Evolutionary conservation across 2,329 filamentous ascomycete species (phyloP), one percentile per base, ranked within the genome.

Genomic region (Emydomyces testavorans): DNA sequence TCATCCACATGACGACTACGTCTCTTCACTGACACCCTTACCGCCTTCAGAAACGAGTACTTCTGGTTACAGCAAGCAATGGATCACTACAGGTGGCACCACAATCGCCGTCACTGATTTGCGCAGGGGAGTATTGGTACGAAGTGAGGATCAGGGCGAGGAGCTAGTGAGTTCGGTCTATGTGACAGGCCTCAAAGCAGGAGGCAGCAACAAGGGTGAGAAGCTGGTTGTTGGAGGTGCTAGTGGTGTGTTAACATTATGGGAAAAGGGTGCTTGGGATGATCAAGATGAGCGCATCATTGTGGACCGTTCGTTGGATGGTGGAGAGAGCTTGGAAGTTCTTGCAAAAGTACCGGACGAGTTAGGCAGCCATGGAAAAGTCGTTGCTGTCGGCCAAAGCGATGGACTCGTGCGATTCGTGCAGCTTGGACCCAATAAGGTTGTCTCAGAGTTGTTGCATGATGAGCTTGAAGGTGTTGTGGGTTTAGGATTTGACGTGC

Each of bases 221-320:
- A 83, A 83, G 61, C 74, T 92, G 2, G 65, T 92, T 2, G 85
- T 88, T 0, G 83, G 85, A 29, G 86, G 85, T 21, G 82, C 79
- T 15, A 82, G 78, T 35, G 92, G 92, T 2, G 79, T 95, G 1
- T 64, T 96, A 53, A 95, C 89, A 3, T 70, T 96, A 5, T 98
- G 92, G 89, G 90, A 98, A 65, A 83, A 83, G 56, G 90, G 90
- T 1, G 79, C 85, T 0, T 96, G 92, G 90, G 89, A 94, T 60
- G 90, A 96, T 63, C 87, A 94, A 63, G 85, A 93, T 57, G 88
- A 94, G 67, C 78, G 88, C 45, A 84, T 95, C 58, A 79, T 84
- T 41, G 79, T 95, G 6, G 81, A 87, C 55, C 65, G 69, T 23
- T 70, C 68, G 18, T 67, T 72, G 7, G 76, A 73, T 15, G 82